Evolutionary conservation across 768 basidiomycete species (phyloP), one percentile per base, ranked within the genome.

Genomic region (Mycena crocata): DNA sequence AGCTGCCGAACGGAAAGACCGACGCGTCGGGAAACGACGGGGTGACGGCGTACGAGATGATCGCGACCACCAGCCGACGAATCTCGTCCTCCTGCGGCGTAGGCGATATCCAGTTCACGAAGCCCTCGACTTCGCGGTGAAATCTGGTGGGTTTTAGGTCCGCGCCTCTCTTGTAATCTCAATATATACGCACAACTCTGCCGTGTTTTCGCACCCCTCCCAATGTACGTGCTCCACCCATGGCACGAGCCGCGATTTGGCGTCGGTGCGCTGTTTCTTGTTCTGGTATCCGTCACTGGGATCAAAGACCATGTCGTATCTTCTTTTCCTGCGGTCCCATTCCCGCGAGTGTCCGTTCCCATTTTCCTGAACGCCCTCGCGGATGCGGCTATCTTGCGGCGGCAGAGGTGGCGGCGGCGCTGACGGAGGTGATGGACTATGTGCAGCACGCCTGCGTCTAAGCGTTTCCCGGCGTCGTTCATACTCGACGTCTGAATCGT

Each of bases 1-100:
- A 97, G 74, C 93, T 95, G 24, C 98, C 98, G 77, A 99, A 99
- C 1, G 96, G 93, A 62, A 87, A 80, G 4, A 98, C 90, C 35
- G 84, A 80, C 12, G 95, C 95, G 72, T 96, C 94, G 0, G 90
- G 87, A 80, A 94, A 98, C 13, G 82, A 75, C n/a, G 78, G 72
- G 8, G 80, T 80, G 50, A 99, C 84, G 2, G 90, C 89, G 21
- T 83, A 82, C 0, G 89, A 84, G 62, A 99, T 92, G 37, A 89
- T 83, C 24, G 84, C 76, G 23, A 98, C 89, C 10, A 93, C 83
- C 37, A 92, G 85, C 21, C 89, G 83, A 50, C 97, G 89, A 35
- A 95, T 82, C 75, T 95, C 94, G 75, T 97, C 93, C 74, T 99
- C 98, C 19, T 86, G 83, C 3, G 86, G 87, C 0, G 93, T 90